Conservation (phyloP, 495 filamentous ascomycete genomes). For the Aspergillus nanangensis region DNA sequence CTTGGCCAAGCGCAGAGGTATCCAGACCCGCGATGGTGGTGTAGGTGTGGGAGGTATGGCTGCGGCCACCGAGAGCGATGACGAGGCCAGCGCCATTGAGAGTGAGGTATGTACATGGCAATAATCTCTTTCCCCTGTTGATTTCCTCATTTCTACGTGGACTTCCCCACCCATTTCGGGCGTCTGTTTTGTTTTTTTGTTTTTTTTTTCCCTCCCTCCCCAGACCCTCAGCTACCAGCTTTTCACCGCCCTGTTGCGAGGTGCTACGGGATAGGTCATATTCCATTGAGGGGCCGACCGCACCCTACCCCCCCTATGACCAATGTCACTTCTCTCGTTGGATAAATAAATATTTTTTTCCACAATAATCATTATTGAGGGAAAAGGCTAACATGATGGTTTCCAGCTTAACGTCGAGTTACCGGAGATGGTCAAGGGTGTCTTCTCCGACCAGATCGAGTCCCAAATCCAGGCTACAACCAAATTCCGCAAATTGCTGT, state of each 20-base stretch:
- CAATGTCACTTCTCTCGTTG: no score
- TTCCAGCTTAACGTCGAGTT: constrained; percentile 92
- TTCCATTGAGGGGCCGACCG: constrained; percentile 11
- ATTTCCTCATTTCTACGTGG: constrained; percentile 3
- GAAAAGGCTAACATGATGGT: constrained; percentile 34
- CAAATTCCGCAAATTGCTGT: constrained; percentile 95
- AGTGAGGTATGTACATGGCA: constrained; percentile 73
- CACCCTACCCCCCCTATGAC: constrained; percentile 12
- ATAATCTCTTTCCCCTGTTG: constrained; percentile 1
- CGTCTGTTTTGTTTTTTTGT: constrained; percentile 1
- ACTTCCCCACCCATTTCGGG: no score
- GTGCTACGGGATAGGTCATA: constrained; percentile 5
- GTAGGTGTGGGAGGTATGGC: constrained; percentile 78
- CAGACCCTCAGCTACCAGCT: constrained; percentile 6
- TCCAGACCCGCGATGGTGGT: constrained; percentile 66
- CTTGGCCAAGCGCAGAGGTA: constrained; percentile 94
- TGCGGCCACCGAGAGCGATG: constrained; percentile 91
- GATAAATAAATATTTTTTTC: no score
- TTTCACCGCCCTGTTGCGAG: constrained; percentile 40
- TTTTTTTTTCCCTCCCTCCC: constrained; percentile 8
- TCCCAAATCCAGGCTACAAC: constrained; percentile 98
- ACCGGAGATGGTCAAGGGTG: constrained; percentile 94
- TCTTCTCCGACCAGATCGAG: constrained; percentile 98
- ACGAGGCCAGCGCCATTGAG: constrained; percentile 91
- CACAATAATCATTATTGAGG: constrained; percentile 6